Conservation (phyloP, 2,329 filamentous ascomycete species). For the Talaromyces amestolkiae region DNA sequence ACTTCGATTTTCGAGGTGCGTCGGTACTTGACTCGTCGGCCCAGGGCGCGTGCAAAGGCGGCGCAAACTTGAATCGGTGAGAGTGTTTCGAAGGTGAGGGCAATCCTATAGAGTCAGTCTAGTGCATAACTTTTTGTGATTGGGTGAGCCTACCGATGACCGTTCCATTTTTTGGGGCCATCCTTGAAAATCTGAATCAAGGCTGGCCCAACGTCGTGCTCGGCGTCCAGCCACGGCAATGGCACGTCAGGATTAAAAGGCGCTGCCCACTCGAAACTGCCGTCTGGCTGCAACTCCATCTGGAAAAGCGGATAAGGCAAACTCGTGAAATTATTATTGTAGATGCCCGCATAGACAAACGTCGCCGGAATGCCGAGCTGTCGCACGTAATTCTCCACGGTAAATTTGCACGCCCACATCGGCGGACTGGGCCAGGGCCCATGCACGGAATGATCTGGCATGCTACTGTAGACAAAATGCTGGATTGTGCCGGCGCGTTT, state of each 20-base stretch:
- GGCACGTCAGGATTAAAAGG: conserved; percentile 88
- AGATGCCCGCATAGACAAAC: conserved; percentile 94
- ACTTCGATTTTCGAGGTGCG: conserved; percentile 72
- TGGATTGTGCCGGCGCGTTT: conserved; percentile 73
- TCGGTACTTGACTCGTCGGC: conserved; percentile 74
- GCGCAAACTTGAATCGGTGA: conserved; percentile 78
- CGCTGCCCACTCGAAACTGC: conserved; percentile 87
- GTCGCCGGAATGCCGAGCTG: conserved; percentile 80
- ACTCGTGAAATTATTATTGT: conserved; percentile 98
- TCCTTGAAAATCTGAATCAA: conserved; percentile 95
- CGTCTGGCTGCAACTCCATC: conserved; percentile 82
- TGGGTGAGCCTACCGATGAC: conserved; percentile 54
- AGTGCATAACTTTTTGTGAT: no score
- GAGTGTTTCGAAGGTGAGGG: conserved; percentile 85
- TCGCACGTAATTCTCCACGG: conserved; percentile 86
- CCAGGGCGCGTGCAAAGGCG: conserved; percentile 74
- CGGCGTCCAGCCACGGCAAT: conserved; percentile 91
- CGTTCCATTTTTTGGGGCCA: conserved; percentile 78
- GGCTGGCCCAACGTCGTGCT: conserved; percentile 91
- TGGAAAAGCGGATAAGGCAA: conserved; percentile 90
- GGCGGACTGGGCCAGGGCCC: conserved; percentile 81
- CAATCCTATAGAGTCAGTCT: conserved; percentile 57
- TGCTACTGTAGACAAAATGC: conserved; percentile 94
- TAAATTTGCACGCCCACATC: conserved; percentile 88
- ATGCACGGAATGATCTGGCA: conserved; percentile 89